Base-by-base conservation (phyloP, 2,329 filamentous ascomycete species). In the Arthrobotrys entomopaga region DNA sequence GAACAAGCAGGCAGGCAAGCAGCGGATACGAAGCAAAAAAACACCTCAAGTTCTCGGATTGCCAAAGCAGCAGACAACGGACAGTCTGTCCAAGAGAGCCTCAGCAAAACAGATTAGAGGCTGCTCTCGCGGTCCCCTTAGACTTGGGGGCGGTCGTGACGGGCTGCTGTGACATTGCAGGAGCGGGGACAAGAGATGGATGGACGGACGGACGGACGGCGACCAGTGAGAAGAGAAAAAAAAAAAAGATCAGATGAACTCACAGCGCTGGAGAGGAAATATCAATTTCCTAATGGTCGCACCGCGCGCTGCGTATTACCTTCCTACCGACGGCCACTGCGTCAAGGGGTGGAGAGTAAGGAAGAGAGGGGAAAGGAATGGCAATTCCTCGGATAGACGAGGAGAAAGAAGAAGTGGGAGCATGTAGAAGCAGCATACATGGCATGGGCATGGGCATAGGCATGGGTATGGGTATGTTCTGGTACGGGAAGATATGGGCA, bases 201-300 rank as follows among this genome's bases (percentile, higher is more conserved):
- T 20, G 16, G 46, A 50, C 10, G 29, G 29, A 34, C 29, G 29
- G 26, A 29, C 40, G 40, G 42, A 65, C 48, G 50, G 48, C 46
- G 38, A 26, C 16, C 63, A 42, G 56, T 22, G 48, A 48, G 34
- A 56, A 57, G 22, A 53, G 26, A 53, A 60, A 48, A 46, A 40
- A 22, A 52, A 19, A 50, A 71, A 48, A 65, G 59, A 72, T 64
- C 67, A 60, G 48, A 65, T 54, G 53, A 59, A 72, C 67, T 72
- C 67, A 65, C 52, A 29, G 42, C 58, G 34, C 58, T 40, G 52
- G 20, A 64, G 16, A 13, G 58, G 65, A 49, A 57, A 59, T 65
- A 65, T 72, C 60, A 65, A 65, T 60, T 65, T 54, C 67, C 59
- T 54, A 59, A 34, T 52, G 66, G 66, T 65, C 67, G 66, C 66